A percentile compares a stretch with the other conserved stretches of the same genome.
Conservation (phyloP, 805 yeast genomes). For the Ogataea methanolica region DNA sequence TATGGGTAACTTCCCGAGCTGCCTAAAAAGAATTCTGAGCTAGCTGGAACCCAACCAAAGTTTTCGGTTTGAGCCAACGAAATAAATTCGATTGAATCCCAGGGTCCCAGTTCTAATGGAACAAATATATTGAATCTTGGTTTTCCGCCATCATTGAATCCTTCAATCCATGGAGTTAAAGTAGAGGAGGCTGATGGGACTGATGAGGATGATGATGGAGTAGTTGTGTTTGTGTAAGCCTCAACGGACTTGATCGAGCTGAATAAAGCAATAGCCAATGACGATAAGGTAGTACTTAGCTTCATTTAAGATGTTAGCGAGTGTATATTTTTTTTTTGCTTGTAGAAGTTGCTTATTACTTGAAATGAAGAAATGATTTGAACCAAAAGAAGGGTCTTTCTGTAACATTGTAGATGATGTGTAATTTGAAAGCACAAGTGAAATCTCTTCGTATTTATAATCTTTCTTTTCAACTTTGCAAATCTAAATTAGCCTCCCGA, state of each 20-base stretch:
- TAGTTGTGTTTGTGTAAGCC: conserved; percentile 5
- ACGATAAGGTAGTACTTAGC: not conserved
- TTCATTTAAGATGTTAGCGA: not conserved
- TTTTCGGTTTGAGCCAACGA: conserved; percentile 12
- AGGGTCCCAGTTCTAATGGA: conserved; percentile 19
- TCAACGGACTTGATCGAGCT: conserved; percentile 4
- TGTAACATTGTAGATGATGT: no score
- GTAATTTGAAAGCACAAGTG: no score
- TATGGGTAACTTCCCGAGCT: conserved; percentile 1
- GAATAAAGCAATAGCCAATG: not conserved
- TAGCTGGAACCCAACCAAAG: conserved; percentile 17
- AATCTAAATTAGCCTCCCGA: no score
- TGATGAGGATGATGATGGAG: conserved; percentile 4
- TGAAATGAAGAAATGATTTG: no score
- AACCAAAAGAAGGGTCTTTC: no score
- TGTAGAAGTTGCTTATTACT: no score
- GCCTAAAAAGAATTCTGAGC: conserved; percentile 9
- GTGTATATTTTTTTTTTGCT: no score
- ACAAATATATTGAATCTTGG: conserved; percentile 18
- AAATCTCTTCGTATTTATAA: no score
- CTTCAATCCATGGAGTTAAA: conserved; percentile 17
- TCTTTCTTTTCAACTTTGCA: no score
- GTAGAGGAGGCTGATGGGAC: conserved; percentile 6
- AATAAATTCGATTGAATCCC: conserved; percentile 12
- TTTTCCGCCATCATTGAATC: conserved; percentile 11